phyloP scores from a whole-genome alignment of 768 basidiomycete species.

The Rhodotorula graminis region DNA sequence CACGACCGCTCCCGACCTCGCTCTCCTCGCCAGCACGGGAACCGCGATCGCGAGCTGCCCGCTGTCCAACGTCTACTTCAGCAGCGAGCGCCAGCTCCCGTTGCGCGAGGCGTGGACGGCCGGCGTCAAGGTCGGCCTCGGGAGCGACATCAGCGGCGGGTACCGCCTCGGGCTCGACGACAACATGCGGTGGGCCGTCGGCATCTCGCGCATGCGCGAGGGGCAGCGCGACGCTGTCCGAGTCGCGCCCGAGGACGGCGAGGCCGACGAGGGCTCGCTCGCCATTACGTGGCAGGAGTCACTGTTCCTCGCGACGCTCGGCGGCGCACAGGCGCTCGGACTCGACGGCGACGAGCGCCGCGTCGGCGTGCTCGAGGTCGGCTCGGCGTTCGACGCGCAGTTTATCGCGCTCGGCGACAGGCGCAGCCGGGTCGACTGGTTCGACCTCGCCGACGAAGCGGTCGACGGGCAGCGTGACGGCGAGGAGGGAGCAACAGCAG shows the following conservation, averaged over 20 bases:
- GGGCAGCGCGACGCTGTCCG: constrained; percentile 44
- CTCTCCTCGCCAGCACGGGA: constrained; percentile 53
- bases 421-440: constrained; percentile 52
- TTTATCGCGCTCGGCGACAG: constrained; percentile 43
- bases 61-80: constrained; percentile 82
- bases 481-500: constrained; percentile 31
- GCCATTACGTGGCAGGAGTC: constrained; percentile 75
- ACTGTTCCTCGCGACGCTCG: constrained; percentile 72
- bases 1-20: constrained; percentile 56
- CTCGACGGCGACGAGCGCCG: constrained; percentile 45
- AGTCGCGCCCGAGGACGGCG: constrained; percentile 60
- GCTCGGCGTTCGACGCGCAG: constrained; percentile 47
- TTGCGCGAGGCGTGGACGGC: constrained; percentile 65
- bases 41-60: constrained; percentile 80
- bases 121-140: constrained; percentile 69
- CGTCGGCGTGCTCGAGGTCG: constrained; percentile 42
- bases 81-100: constrained; percentile 60
- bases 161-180: constrained; percentile 73
- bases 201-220: constrained; percentile 65
- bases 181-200: constrained; percentile 73
- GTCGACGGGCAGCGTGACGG: background rate
- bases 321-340: constrained; percentile 67
- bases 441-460: constrained; percentile 53
- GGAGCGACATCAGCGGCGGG: constrained; percentile 80
- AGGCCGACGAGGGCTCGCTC: constrained; percentile 44